These are phyloP conservation scores for Suhomyces xylopsoci DNA, from an alignment of 805 yeast species.

Conservation along the genomic window DNA sequence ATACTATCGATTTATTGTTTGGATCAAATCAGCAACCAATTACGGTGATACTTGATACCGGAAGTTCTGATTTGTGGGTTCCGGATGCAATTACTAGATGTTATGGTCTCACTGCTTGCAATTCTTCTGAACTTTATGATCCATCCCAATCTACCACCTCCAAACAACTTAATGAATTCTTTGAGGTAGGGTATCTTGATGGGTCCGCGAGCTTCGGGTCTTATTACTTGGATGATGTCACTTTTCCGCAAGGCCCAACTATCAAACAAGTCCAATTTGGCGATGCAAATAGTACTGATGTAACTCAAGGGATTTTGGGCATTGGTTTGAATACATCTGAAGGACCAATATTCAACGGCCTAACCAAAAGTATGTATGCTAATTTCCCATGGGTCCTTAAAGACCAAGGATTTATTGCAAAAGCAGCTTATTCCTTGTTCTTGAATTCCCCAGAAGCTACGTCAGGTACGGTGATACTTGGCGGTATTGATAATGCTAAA, in stretches of 20 bases:
- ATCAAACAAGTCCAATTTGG: background rate
- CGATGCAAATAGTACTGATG: background rate
- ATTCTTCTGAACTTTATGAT: background rate
- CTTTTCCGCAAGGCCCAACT: slow-evolving; percentile 3
- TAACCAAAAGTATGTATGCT: background rate
- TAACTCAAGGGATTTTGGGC: background rate
- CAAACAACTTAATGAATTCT: background rate
- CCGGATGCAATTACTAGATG: background rate
- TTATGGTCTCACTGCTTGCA: slow-evolving; percentile 15
- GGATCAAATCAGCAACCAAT: slow-evolving; percentile 8
- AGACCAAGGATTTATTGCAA: slow-evolving; percentile 8
- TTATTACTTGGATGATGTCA: slow-evolving; percentile 3
- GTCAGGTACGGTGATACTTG: slow-evolving; percentile 16
- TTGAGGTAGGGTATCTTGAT: no score
- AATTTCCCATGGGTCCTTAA: slow-evolving; percentile 12
- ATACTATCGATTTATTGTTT: background rate
- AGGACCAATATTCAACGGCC: background rate
- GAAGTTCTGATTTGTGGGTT: slow-evolving; percentile 13
- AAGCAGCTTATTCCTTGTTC: slow-evolving; percentile 12
- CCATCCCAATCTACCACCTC: background rate
- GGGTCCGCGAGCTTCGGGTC: no score
- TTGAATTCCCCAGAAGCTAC: slow-evolving; percentile 7
- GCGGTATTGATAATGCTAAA: slow-evolving; percentile 20
- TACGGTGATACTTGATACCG: slow-evolving; percentile 5
- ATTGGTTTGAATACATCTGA: slow-evolving; percentile 3